A percentile compares a stretch with the other conserved stretches of the same genome.
Evolutionary conservation across 2,329 filamentous ascomycete genomes (phyloP).

Genomic region (Chaetomium sp.): DNA sequence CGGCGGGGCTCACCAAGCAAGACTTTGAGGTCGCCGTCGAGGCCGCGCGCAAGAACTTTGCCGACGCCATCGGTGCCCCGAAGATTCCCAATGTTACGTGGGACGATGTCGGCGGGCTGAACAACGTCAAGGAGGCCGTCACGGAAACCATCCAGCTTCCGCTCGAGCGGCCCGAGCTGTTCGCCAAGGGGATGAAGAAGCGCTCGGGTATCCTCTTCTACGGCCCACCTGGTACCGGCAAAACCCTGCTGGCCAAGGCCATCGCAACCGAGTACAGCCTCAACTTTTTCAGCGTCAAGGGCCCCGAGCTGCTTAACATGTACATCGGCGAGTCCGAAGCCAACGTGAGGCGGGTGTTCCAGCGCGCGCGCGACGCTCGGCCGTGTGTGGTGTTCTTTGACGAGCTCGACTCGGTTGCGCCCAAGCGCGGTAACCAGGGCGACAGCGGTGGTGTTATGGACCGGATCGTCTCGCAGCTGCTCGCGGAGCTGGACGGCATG

Average conservation of each 20-base stretch:
- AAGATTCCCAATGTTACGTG: slow-evolving; percentile 97
- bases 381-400: slow-evolving; percentile 94
- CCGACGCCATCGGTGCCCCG: slow-evolving; percentile 91
- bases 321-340: slow-evolving; percentile 93
- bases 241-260: slow-evolving; percentile 86
- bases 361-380: slow-evolving; percentile 74
- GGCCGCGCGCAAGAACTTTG: slow-evolving; percentile 94
- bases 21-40: slow-evolving; percentile 95
- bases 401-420: slow-evolving; percentile 86
- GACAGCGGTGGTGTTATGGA: slow-evolving; percentile 98
- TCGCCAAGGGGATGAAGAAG: slow-evolving; percentile 98
- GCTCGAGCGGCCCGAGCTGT: slow-evolving; percentile 83
- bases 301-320: slow-evolving; percentile 88
- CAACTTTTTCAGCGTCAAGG: slow-evolving; percentile 93
- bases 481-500: slow-evolving; percentile 97
- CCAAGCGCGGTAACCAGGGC: slow-evolving; percentile 93
- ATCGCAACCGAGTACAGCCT: slow-evolving; percentile 90
- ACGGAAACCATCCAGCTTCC: slow-evolving; percentile 94
- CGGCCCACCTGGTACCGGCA: slow-evolving; percentile 83
- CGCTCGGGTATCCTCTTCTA: slow-evolving; percentile 90
- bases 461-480: slow-evolving; percentile 86
- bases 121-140: slow-evolving; percentile 94
- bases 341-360: slow-evolving; percentile 84
- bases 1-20: slow-evolving; percentile 68
- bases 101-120: slow-evolving; percentile 90